phyloP scores from a whole-genome alignment of 352 stramenopile genomes.

The Phytopythium sindhum region DNA sequence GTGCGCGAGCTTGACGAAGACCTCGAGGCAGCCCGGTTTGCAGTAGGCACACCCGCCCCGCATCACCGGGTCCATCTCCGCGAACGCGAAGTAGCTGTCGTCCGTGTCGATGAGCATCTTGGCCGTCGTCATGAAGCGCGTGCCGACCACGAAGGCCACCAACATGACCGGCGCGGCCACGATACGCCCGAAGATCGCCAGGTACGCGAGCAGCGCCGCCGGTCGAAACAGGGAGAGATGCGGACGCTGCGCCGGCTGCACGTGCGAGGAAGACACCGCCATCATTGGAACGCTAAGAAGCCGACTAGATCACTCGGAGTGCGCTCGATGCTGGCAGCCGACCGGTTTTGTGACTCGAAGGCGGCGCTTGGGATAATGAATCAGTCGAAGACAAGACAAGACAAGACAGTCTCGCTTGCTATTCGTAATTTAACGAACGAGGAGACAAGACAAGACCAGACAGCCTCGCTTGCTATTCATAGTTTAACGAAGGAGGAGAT shows the following conservation, averaged over 20 bases:
- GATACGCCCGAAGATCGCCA: conserved; percentile 19
- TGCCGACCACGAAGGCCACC: conserved; percentile 17
- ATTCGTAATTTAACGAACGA: too few relatives aligned
- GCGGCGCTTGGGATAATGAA: too few relatives aligned
- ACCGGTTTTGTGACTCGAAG: too few relatives aligned
- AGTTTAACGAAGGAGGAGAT: too few relatives aligned
- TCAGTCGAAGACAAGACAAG: too few relatives aligned
- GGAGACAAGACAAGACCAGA: too few relatives aligned
- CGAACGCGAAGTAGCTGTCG: conserved; percentile 33
- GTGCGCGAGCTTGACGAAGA: conserved; percentile 14
- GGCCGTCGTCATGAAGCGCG: conserved; percentile 16
- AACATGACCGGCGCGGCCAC: conserved; percentile 17
- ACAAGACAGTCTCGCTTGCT: too few relatives aligned
- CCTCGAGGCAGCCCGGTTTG: conserved; percentile 14
- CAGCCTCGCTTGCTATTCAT: too few relatives aligned
- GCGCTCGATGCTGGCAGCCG: too few relatives aligned
- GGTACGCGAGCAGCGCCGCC: not conserved
- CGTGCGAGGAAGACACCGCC: not conserved
- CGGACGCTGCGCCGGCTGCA: not conserved
- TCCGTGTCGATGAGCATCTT: conserved; percentile 27
- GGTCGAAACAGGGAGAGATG: not conserved
- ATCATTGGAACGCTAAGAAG: not conserved
- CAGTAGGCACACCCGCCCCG: conserved; percentile 15
- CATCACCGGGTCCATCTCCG: conserved; percentile 26
- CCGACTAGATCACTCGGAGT: too few relatives aligned